These are phyloP conservation scores for Elaphomyces granulatus DNA, from an alignment of 495 filamentous ascomycete genomes.

Conservation along the genomic window DNA sequence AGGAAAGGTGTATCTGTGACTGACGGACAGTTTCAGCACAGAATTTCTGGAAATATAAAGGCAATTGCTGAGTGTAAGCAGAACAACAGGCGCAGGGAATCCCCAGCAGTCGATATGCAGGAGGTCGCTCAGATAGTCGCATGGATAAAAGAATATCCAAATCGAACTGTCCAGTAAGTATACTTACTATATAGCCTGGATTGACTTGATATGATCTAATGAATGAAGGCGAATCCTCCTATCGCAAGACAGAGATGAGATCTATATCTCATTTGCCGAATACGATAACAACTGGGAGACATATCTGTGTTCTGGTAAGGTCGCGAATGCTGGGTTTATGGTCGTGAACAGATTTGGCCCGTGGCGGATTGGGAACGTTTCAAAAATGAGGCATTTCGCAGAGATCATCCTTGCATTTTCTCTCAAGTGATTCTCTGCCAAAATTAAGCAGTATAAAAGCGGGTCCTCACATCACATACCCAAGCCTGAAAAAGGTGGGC, in stretches of 20 bases:
- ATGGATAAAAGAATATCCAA: slow-evolving; percentile 4
- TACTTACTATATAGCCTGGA: too few relatives aligned
- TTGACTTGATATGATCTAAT: too few relatives aligned
- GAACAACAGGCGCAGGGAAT: not conserved
- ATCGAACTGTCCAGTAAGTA: not conserved
- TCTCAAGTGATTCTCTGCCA: too few relatives aligned
- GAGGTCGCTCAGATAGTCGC: slow-evolving; percentile 8
- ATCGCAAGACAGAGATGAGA: slow-evolving; percentile 10
- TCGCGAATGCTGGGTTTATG: not conserved
- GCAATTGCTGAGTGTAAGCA: not conserved
- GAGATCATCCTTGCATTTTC: not conserved
- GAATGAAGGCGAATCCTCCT: slow-evolving; percentile 6
- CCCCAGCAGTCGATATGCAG: slow-evolving; percentile 6
- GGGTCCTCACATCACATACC: too few relatives aligned
- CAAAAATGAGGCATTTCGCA: not conserved
- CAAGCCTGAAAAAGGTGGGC: too few relatives aligned
- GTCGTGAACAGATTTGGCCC: not conserved
- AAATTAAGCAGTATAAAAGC: too few relatives aligned
- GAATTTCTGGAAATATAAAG: not conserved
- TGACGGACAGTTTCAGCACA: not conserved
- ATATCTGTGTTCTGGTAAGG: slow-evolving; percentile 2
- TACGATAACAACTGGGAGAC: slow-evolving; percentile 7
- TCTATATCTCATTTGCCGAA: slow-evolving; percentile 6
- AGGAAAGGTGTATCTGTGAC: not conserved
- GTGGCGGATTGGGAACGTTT: not conserved